Percentiles rank a stretch among this genome's conserved stretches.
Evolutionary conservation across 257 asterid species (phyloP).

Genomic region (Cruciata laevipes): DNA sequence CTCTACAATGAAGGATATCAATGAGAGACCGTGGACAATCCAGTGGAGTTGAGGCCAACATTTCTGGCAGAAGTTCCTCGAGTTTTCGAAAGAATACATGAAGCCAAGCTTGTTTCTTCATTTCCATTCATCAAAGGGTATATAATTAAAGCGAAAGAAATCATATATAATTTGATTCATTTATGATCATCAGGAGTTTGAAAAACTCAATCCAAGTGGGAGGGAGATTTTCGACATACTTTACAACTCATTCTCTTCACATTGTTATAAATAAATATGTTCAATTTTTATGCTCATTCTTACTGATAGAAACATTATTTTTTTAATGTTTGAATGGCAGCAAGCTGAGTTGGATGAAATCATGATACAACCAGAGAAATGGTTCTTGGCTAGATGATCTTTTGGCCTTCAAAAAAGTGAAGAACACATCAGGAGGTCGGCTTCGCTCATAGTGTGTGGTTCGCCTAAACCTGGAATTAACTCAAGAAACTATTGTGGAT

Average conservation of each 20-base stretch:
- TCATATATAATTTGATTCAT: neutral
- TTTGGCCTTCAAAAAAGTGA: constrained; percentile 91
- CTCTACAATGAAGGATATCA: constrained; percentile 70
- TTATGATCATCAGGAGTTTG: constrained; percentile 49
- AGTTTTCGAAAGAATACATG: constrained; percentile 75
- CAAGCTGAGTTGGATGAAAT: constrained; percentile 86
- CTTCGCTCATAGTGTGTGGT: constrained; percentile 86
- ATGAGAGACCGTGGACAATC: constrained; percentile 71
- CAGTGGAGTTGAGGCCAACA: constrained; percentile 76
- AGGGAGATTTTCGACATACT: constrained; percentile 64
- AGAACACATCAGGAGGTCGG: constrained; percentile 80
- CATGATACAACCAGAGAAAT: constrained; percentile 75
- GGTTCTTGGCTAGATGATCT: constrained; percentile 86
- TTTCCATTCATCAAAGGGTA: neutral
- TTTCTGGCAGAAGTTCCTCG: constrained; percentile 95
- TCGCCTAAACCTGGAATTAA: constrained; percentile 83
- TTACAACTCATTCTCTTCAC: constrained; percentile 28
- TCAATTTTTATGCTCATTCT: neutral
- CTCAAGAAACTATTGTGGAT: constrained; percentile 52
- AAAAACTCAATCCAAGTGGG: constrained; percentile 78
- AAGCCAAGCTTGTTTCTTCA: constrained; percentile 39
- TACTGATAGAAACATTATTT: constrained; percentile 10
- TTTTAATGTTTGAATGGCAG: constrained; percentile 49
- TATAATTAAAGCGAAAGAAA: neutral
- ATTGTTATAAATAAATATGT: too few relatives aligned